Base-by-base conservation (phyloP, 768 basidiomycete species). In the Rhizopogon sp. region DNA sequence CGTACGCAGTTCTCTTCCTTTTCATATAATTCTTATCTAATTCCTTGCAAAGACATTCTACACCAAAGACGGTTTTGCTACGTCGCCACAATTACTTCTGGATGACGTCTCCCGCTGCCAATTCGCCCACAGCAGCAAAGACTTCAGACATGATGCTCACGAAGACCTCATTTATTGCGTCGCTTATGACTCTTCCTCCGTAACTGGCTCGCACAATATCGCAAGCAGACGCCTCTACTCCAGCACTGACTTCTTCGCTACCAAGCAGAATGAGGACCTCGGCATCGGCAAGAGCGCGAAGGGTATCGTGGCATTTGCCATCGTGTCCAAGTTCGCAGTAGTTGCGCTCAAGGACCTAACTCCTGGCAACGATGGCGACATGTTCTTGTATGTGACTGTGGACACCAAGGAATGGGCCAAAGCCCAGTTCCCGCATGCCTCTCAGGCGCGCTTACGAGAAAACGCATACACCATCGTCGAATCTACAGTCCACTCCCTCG, bases 381-480 rank as follows among this genome's bases (percentile, higher is more conserved):
- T 91, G 87, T 68, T 86, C 44, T 75, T 98, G 9, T 98, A 93
- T 63, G 93, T 97, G 39, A 83, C 89, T 0, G 78, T 90, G 4
- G 90, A 98, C 67, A 85, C 90, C 6, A 78, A 81, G 63, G 79
- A 75, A 1, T 99, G 94, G 94, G 87, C 88, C 2, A 84, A 87
- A 61, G 93, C 92, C 2, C 84, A 85, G 56, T 98, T 99, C 77
- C 97, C 97, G 3, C 97, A 97, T 64, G 87, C 90, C 3, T 86
- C 84, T 0, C 84, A 82, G 2, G 86, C 88, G 2, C 78, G 79
- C 37, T 79, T 97, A 13, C 81, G 85, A 6, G 93, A 95, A 73
- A 95, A 96, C 66, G 90, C 91, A 6, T 98, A 99, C 68, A 99
- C 97, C 9, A 85, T 99, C 62, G 88, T 99, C 56, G 94, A 98